A percentile compares a stretch with the other conserved stretches of the same genome.
Evolutionary conservation across 1,284 basidiomycete genomes (phyloP).

Genomic region (Papiliotrema flavescens): DNA sequence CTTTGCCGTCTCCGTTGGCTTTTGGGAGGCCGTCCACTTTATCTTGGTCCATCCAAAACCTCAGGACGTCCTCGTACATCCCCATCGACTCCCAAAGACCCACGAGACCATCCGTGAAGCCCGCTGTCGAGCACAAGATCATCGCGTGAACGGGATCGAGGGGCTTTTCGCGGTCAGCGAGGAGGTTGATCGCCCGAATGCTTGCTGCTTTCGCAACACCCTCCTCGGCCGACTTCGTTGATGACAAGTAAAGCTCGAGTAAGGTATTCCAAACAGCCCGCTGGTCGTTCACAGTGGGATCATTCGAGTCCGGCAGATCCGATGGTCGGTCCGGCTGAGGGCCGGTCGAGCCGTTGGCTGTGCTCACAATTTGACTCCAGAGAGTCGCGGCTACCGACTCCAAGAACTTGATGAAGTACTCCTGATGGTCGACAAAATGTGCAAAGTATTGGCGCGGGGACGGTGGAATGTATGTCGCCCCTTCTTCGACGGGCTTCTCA

Average conservation of each 20-base stretch:
- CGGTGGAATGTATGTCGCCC: constrained; percentile 56
- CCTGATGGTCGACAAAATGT: constrained; percentile 87
- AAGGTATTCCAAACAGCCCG: constrained; percentile 93
- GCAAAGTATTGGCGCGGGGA: constrained; percentile 87
- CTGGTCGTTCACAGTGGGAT: constrained; percentile 67
- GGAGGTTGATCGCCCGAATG: constrained; percentile 64
- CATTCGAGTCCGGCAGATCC: constrained; percentile 52
- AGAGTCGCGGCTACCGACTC: constrained; percentile 77
- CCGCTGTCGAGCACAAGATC: constrained; percentile 80
- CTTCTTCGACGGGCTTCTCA: background rate
- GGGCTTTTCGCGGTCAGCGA: constrained; percentile 62
- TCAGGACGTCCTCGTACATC: constrained; percentile 92
- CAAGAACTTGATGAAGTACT: constrained; percentile 79
- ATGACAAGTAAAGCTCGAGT: constrained; percentile 82
- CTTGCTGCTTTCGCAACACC: constrained; percentile 20
- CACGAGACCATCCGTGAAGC: constrained; percentile 79
- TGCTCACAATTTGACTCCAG: constrained; percentile 67
- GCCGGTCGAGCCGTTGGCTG: background rate
- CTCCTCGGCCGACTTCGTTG: constrained; percentile 45
- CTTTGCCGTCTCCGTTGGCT: no score
- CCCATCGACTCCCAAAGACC: constrained; percentile 87
- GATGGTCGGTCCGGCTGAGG: background rate
- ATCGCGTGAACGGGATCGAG: constrained; percentile 89
- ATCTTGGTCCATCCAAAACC: constrained; percentile 81
- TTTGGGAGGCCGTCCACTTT: constrained; percentile 20